These are phyloP conservation scores for Botryotinia globosa DNA, from an alignment of 2,329 filamentous ascomycete genomes.

Conservation along the genomic window DNA sequence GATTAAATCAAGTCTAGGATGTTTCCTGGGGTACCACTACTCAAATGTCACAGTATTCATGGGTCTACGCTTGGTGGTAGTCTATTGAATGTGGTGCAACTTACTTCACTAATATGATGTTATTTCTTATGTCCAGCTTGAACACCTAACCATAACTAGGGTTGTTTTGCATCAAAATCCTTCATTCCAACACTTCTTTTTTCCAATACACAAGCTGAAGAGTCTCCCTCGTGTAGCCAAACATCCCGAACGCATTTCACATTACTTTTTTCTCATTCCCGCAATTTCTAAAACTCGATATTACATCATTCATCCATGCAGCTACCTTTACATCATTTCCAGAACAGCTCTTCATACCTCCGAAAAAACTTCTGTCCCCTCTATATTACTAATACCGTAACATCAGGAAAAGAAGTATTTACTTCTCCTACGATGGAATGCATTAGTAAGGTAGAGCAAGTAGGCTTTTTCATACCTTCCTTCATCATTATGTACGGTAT, in stretches of 20 bases:
- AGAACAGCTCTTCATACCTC: neutral
- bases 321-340: neutral
- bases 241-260: neutral
- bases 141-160: neutral
- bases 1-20: neutral
- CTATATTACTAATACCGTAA: neutral
- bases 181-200: neutral
- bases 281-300: neutral
- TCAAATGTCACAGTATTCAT: neutral
- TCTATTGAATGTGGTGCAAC: neutral
- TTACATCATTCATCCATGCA: neutral
- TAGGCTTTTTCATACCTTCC: no score
- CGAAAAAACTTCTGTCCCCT: neutral
- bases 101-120: neutral
- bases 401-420: neutral
- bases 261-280: neutral
- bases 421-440: neutral
- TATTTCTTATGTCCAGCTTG: neutral
- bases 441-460: neutral
- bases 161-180: neutral
- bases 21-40: neutral
- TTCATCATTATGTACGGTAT: rapidly evolving
- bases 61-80: neutral
- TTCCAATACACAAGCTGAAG: neutral
- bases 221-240: neutral